Conservation (phyloP, 2,329 filamentous ascomycete species). For the Ophiostoma himal-ulmi region DNA sequence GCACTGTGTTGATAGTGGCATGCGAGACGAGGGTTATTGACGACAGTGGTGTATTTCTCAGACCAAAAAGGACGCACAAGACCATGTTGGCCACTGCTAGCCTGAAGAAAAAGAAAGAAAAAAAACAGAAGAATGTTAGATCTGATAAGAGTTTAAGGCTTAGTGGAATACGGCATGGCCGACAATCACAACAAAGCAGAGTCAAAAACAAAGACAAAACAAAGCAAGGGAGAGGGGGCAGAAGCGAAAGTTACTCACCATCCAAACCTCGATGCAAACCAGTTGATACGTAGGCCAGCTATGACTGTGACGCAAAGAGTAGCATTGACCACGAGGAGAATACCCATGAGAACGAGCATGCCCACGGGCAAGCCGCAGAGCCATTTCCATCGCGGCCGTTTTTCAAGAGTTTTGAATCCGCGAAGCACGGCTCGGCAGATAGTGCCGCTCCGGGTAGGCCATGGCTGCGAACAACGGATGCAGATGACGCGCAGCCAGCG, state of each 20-base stretch:
- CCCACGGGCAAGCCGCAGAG: not conserved
- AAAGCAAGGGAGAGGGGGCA: not conserved
- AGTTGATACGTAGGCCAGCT: constrained; percentile 15
- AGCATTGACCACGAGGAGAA: constrained; percentile 13
- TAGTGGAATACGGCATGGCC: not conserved
- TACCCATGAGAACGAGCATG: not conserved
- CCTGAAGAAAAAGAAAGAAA: not conserved
- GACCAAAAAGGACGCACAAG: constrained; percentile 47
- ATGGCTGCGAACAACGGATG: not conserved
- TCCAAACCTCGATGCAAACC: constrained; percentile 21
- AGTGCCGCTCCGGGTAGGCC: not conserved
- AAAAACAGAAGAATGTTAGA: not conserved
- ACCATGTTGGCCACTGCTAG: constrained; percentile 38
- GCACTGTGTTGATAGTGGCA: constrained; percentile 30
- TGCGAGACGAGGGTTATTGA: constrained; percentile 50
- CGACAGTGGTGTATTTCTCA: constrained; percentile 53
- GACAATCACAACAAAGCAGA: not conserved
- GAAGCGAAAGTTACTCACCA: constrained; percentile 10
- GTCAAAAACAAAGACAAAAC: not conserved
- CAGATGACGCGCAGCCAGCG: not conserved
- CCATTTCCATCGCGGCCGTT: not conserved
- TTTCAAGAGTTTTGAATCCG: not conserved
- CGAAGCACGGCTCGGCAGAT: not conserved
- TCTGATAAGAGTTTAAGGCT: not conserved
- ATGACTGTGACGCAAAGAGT: constrained; percentile 15